Percentiles rank a stretch among this genome's conserved stretches.
phyloP scores from a whole-genome alignment of 1,284 basidiomycete species.

The Tilletia caries region DNA sequence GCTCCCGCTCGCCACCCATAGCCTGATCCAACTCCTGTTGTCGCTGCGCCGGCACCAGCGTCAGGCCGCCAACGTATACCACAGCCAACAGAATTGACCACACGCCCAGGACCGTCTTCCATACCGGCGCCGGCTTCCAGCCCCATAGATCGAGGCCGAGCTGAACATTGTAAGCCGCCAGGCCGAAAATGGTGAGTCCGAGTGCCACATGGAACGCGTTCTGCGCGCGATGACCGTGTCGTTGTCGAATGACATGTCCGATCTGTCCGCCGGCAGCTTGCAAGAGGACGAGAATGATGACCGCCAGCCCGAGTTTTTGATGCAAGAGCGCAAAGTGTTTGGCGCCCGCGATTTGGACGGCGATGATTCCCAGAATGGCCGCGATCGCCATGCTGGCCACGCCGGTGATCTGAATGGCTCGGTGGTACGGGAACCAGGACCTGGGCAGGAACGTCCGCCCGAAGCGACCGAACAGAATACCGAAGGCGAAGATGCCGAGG shows the following conservation, averaged over 20 bases:
- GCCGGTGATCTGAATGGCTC: constrained; percentile 58
- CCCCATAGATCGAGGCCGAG: constrained; percentile 24
- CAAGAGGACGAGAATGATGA: constrained; percentile 64
- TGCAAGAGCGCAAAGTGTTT: constrained; percentile 21
- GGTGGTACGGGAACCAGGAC: constrained; percentile 63
- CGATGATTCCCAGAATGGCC: constrained; percentile 62
- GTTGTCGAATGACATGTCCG: constrained; percentile 60
- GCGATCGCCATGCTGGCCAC: constrained; percentile 61
- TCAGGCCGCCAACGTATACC: neutral
- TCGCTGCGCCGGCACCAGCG: neutral
- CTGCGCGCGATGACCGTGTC: neutral
- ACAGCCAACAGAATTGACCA: neutral
- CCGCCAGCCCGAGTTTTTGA: constrained; percentile 62
- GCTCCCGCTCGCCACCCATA: neutral
- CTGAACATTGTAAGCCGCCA: constrained; percentile 30
- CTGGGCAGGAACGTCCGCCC: constrained; percentile 60
- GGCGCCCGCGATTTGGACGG: constrained; percentile 18
- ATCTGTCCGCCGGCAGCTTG: constrained; percentile 64
- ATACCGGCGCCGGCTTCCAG: constrained; percentile 24
- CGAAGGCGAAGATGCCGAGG: constrained; percentile 63
- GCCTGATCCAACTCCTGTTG: neutral
- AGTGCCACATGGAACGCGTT: constrained; percentile 30
- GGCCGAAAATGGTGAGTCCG: constrained; percentile 25
- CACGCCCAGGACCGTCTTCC: constrained; percentile 24
- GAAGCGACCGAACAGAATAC: constrained; percentile 63